Conservation (phyloP, 2,329 filamentous ascomycete genomes). For the Chrysoporthe puriensis region DNA sequence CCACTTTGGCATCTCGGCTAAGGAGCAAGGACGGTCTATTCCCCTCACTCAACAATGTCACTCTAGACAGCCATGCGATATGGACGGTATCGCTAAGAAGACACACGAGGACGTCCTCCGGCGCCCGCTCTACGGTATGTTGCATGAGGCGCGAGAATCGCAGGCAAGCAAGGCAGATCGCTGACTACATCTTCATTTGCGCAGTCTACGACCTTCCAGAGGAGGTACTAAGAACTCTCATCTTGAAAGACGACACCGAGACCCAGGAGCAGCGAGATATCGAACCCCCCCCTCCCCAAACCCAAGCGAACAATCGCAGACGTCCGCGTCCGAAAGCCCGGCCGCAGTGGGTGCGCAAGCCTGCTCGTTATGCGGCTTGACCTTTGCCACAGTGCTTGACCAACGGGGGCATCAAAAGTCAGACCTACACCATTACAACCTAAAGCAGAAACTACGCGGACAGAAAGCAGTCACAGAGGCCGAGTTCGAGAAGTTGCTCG, state of each 20-base stretch:
- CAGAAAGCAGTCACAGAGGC: slow-evolving; percentile 71
- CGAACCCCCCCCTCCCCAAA: slow-evolving; percentile 34
- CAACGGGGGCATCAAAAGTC: slow-evolving; percentile 87
- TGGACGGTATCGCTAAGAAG: slow-evolving; percentile 37
- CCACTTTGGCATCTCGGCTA: neutral
- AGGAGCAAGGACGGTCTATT: neutral
- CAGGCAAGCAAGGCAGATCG: slow-evolving; percentile 30
- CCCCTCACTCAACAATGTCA: neutral
- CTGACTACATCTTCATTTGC: slow-evolving; percentile 21
- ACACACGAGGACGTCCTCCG: slow-evolving; percentile 49
- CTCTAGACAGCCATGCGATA: neutral
- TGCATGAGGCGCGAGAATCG: slow-evolving; percentile 22
- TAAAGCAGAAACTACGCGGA: slow-evolving; percentile 87
- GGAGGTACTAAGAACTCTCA: slow-evolving; percentile 71
- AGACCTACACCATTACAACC: slow-evolving; percentile 90
- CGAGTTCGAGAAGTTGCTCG: slow-evolving; percentile 87
- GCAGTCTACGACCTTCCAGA: slow-evolving; percentile 81
- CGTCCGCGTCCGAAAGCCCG: slow-evolving; percentile 36
- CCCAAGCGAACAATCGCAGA: slow-evolving; percentile 33
- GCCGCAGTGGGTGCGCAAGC: slow-evolving; percentile 66
- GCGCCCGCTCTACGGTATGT: slow-evolving; percentile 56
- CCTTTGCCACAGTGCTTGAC: slow-evolving; percentile 74
- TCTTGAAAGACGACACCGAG: slow-evolving; percentile 54
- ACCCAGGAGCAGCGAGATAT: slow-evolving; percentile 40
- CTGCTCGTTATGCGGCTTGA: slow-evolving; percentile 78